Evolutionary conservation across 2,329 filamentous ascomycete genomes (phyloP).

Genomic region (Paramyrothecium roridum): DNA sequence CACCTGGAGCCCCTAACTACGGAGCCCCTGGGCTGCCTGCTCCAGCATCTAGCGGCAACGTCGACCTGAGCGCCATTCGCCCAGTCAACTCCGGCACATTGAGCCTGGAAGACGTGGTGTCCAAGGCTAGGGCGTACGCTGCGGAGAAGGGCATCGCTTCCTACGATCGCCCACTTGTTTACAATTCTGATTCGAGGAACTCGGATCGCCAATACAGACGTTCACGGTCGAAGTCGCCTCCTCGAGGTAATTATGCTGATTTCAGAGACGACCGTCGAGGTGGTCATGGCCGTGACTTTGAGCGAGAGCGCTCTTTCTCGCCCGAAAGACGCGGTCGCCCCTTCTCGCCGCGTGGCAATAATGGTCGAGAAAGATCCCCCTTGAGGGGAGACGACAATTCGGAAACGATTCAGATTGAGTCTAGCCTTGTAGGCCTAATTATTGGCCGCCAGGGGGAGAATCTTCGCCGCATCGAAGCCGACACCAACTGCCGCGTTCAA

Average conservation of each 20-base stretch:
- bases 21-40: slow-evolving; percentile 52
- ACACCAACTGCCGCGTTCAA: slow-evolving; percentile 81
- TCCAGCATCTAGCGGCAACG: slow-evolving; percentile 69
- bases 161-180: slow-evolving; percentile 55
- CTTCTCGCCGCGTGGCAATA: slow-evolving; percentile 58
- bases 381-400: slow-evolving; percentile 61
- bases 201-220: slow-evolving; percentile 53
- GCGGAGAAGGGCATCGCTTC: slow-evolving; percentile 70
- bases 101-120: slow-evolving; percentile 79
- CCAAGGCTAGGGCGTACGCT: slow-evolving; percentile 79
- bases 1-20: slow-evolving; percentile 31
- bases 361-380: slow-evolving; percentile 58
- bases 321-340: slow-evolving; percentile 52
- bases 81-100: slow-evolving; percentile 78
- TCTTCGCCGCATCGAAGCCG: slow-evolving; percentile 76
- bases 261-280: slow-evolving; percentile 83
- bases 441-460: slow-evolving; percentile 91
- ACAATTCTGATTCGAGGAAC: slow-evolving; percentile 32
- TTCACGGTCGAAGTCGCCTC: slow-evolving; percentile 72
- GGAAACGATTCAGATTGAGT: slow-evolving; percentile 84
- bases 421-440: slow-evolving; percentile 81
- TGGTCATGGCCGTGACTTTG: slow-evolving; percentile 40
- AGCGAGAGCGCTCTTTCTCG: slow-evolving; percentile 72
- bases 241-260: slow-evolving; percentile 69
- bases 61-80: slow-evolving; percentile 78